These are phyloP conservation scores for Hygrocybe coccinea DNA, from an alignment of 768 basidiomycete species.

Conservation along the genomic window DNA sequence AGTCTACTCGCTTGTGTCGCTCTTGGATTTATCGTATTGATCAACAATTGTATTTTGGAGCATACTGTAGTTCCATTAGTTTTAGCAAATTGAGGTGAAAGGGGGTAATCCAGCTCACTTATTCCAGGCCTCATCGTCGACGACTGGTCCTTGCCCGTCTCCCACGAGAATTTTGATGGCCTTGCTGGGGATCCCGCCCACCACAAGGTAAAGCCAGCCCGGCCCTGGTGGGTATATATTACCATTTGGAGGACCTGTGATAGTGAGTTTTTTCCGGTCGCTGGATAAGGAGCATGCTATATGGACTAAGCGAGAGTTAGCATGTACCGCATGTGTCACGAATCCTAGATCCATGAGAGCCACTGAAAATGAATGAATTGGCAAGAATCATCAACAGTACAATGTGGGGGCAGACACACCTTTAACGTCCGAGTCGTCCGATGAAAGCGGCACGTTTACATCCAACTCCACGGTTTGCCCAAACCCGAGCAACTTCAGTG, in stretches of 20 bases:
- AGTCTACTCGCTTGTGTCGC: neutral
- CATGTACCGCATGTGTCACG: conserved; percentile 72
- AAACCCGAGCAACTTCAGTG: conserved; percentile 39
- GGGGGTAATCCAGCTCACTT: conserved; percentile 44
- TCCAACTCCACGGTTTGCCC: conserved; percentile 43
- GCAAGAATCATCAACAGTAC: neutral
- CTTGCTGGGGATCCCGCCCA: conserved; percentile 59
- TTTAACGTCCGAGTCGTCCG: conserved; percentile 40
- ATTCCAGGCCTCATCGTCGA: conserved; percentile 49
- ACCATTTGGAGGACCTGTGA: conserved; percentile 61
- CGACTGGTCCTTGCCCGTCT: conserved; percentile 53
- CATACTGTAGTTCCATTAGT: conserved; percentile 34
- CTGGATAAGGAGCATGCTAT: conserved; percentile 41
- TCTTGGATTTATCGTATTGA: conserved; percentile 45
- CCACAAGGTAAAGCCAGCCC: conserved; percentile 68
- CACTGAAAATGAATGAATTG: conserved; percentile 43
- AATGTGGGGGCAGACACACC: conserved; percentile 31
- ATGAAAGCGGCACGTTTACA: conserved; percentile 36
- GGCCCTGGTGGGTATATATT: conserved; percentile 77
- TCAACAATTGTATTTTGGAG: conserved; percentile 45
- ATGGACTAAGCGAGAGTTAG: conserved; percentile 72
- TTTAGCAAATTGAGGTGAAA: neutral
- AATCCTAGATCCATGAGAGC: conserved; percentile 78
- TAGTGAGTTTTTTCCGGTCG: conserved; percentile 43
- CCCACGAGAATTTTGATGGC: conserved; percentile 67